These are phyloP conservation scores for Xylaria palmicola DNA, from an alignment of 495 filamentous ascomycete species.

Conservation along the genomic window DNA sequence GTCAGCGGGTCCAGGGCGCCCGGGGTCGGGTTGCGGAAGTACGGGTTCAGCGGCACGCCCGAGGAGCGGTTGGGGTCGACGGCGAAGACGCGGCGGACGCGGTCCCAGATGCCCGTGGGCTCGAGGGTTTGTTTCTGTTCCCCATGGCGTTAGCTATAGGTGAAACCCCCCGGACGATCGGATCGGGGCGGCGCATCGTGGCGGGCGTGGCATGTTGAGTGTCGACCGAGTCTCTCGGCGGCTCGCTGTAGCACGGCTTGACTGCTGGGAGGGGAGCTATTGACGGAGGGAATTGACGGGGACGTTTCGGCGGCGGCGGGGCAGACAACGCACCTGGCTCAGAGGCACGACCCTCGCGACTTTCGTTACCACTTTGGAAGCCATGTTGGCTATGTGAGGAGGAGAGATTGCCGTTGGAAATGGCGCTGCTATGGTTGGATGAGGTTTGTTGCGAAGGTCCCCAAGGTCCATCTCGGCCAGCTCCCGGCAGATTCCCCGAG, in stretches of 20 bases:
- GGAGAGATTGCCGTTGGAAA: conserved; percentile 16
- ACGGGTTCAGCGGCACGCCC: conserved; percentile 88
- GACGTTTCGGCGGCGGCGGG: not conserved
- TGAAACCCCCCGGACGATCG: too few relatives aligned
- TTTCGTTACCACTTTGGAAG: conserved; percentile 54
- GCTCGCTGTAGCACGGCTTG: not conserved
- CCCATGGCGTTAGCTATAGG: too few relatives aligned
- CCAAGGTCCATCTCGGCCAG: not conserved
- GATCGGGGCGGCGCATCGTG: too few relatives aligned
- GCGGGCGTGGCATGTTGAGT: too few relatives aligned
- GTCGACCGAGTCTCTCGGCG: not conserved
- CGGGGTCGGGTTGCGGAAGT: conserved; percentile 86
- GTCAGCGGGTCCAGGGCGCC: conserved; percentile 69
- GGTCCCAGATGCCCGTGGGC: conserved; percentile 85
- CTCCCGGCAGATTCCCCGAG: conserved; percentile 20
- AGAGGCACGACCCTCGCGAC: conserved; percentile 48
- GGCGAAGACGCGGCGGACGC: conserved; percentile 71
- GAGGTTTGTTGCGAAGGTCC: conserved; percentile 18
- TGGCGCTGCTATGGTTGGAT: conserved; percentile 19
- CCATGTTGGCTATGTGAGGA: conserved; percentile 43
- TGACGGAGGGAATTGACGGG: not conserved
- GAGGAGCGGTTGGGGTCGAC: conserved; percentile 87
- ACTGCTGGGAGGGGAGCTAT: not conserved
- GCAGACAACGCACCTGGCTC: conserved; percentile 38
- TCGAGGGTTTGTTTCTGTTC: conserved; percentile 98